Percentiles rank a stretch among this genome's conserved stretches.
Evolutionary conservation across 2,329 filamentous ascomycete genomes (phyloP).

Genomic region (Penicillium crustosum): DNA sequence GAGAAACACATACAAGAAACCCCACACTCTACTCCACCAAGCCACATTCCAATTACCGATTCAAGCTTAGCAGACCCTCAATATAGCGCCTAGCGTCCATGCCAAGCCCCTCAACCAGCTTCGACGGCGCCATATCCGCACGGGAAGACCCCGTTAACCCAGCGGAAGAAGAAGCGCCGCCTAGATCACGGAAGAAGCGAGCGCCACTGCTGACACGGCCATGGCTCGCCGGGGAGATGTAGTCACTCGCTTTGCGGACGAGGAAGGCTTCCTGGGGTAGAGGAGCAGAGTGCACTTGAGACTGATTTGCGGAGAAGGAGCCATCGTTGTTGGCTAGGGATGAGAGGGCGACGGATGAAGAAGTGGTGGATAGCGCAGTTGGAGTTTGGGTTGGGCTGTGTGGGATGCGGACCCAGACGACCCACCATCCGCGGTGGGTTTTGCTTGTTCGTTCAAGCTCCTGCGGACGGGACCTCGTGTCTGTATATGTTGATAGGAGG

Average conservation of each 20-base stretch:
- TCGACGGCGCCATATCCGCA: conserved; percentile 37
- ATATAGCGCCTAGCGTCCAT: conserved; percentile 50
- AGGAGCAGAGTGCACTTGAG: neutral
- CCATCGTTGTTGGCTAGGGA: conserved; percentile 8
- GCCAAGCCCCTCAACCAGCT: conserved; percentile 46
- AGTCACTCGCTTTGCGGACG: conserved; percentile 48
- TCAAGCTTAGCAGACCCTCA: conserved; percentile 47
- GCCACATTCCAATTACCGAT: conserved; percentile 31
- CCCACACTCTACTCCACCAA: neutral
- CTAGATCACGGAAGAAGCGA: conserved; percentile 43
- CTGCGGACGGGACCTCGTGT: conserved; percentile 47
- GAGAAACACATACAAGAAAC: neutral
- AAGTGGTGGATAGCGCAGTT: conserved; percentile 12
- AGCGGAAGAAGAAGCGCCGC: conserved; percentile 35
- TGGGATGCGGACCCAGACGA: conserved; percentile 62
- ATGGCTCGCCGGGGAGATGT: conserved; percentile 34
- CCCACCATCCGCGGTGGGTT: conserved; percentile 65
- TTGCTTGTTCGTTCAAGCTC: conserved; percentile 63
- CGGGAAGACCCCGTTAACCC: conserved; percentile 21
- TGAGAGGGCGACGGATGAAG: conserved; percentile 19
- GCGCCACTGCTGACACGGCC: conserved; percentile 33
- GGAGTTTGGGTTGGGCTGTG: conserved; percentile 6
- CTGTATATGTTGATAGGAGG: conserved; percentile 57
- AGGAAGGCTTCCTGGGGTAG: conserved; percentile 45
- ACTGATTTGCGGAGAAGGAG: neutral